phyloP scores from a whole-genome alignment of 352 stramenopile species.

The Elongisporangium prolatum region DNA sequence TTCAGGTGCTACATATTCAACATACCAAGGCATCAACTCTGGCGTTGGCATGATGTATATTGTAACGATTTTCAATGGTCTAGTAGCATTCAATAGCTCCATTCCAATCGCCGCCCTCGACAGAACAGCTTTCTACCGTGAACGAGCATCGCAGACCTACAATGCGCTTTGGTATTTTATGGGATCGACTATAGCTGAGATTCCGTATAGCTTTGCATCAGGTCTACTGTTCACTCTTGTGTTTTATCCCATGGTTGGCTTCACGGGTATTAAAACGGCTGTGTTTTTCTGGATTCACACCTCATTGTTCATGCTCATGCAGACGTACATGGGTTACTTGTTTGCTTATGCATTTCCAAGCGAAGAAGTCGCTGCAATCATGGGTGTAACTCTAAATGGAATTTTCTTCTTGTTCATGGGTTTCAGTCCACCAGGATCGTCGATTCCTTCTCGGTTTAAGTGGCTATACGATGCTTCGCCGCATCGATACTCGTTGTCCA shows the following conservation, averaged over 20 bases:
- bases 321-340: constrained; percentile 29
- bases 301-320: constrained; percentile 23
- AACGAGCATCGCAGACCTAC: constrained; percentile 79
- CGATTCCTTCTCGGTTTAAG: constrained; percentile 4
- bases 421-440: constrained; percentile 15
- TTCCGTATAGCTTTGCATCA: constrained; percentile 69
- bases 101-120: constrained; percentile 68
- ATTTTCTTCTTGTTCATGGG: constrained; percentile 37
- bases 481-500: constrained; percentile 12
- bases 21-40: constrained; percentile 24
- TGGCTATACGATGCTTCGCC: constrained; percentile 21
- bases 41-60: constrained; percentile 76
- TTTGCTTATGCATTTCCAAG: constrained; percentile 24
- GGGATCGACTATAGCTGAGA: constrained; percentile 66
- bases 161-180: constrained; percentile 58
- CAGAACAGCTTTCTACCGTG: constrained; percentile 63
- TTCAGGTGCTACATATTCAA: constrained; percentile 16
- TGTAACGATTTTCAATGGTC: constrained; percentile 53
- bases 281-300: constrained; percentile 20
- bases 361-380: constrained; percentile 25
- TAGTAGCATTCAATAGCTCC: constrained; percentile 56
- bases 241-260: constrained; percentile 33
- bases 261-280: constrained; percentile 15
- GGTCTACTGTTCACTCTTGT: constrained; percentile 33
- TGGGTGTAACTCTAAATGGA: constrained; percentile 24